Evolutionary conservation across 331 rosid genomes (phyloP), one percentile per base, ranked within the genome.

Genomic region (Quercus lobata): DNA sequence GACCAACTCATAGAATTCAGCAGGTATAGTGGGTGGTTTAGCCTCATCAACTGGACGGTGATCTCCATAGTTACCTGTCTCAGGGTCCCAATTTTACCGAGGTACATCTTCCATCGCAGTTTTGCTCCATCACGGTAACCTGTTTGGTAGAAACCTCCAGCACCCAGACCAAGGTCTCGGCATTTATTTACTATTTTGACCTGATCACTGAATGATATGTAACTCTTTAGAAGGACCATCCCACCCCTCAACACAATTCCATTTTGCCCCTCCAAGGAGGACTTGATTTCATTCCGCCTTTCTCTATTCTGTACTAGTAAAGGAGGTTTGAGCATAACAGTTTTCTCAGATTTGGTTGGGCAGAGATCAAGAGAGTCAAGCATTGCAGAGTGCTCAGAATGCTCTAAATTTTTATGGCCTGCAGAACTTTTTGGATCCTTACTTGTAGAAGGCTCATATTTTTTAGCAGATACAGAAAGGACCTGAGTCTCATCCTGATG

Each of bases 1-100:
- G 57, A 92, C 86, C 66, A 88, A 27, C 19, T 12, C 25, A 34
- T 2, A n/a, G 61, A 93, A 91, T 24, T 88, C 86, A 5, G 0
- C 7, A 8, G 96, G 97, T 49, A 95, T 86, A 3, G 0, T 0
- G 3, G 96, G 94, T 12, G 97, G 94, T 78, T 56, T 79, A 5
- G 85, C 84, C 34, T 80, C 86, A 80, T 95, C 99, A 37, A 46
- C 22, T 8, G 80, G 89, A 16, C 96, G 84, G 62, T 0, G 19
- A 3, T 84, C 84, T 22, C 81, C 86, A 52, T 90, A 93, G 16
- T 22, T 25, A 63, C 87, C 41, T 0, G 88, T 84, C 72, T 80
- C 84, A 18, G 97, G 97, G 71, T 91, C 98, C 97, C 97, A 90
- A 86, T 89, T 85, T 82, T 90, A 78, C 97, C 99, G 2, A 95